A percentile compares a stretch with the other conserved stretches of the same genome.
Conservation (phyloP, 371 early-diverging fungal genomes). For the Mucor irregularis region DNA sequence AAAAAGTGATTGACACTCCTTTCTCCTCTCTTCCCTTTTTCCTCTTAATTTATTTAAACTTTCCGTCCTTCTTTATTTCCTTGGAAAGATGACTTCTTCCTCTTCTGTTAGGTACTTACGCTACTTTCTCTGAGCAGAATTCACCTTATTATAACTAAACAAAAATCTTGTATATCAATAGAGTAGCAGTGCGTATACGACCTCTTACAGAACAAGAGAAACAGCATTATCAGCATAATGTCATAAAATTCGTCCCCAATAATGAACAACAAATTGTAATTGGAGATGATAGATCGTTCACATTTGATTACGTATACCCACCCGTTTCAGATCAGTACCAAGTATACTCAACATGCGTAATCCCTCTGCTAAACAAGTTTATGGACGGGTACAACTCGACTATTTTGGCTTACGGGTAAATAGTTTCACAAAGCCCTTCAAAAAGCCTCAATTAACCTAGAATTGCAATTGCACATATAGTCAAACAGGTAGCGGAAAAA, state of each 20-base stretch:
- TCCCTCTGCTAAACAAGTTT: conserved; percentile 78
- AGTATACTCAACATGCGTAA: conserved; percentile 70
- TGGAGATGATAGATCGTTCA: conserved; percentile 69
- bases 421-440: conserved; percentile 53
- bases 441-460: too few species aligned
- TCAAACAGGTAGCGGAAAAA: conserved; percentile 63
- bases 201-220: conserved; percentile 77
- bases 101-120: conserved; percentile 32
- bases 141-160: too few species aligned
- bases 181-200: conserved; percentile 76
- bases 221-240: conserved; percentile 58
- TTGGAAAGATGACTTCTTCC: conserved; percentile 4
- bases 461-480: conserved; percentile 13
- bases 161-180: conserved; percentile 13
- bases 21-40: conserved; percentile 1
- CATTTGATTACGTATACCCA: conserved; percentile 87
- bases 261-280: conserved; percentile 64
- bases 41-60: conserved; percentile 5
- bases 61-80: conserved; percentile 1
- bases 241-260: conserved; percentile 58
- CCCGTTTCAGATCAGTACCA: conserved; percentile 66
- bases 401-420: conserved; percentile 93
- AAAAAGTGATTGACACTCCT: not conserved
- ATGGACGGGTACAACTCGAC: conserved; percentile 74
- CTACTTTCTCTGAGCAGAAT: too few species aligned